phyloP scores from a whole-genome alignment of 805 yeast species.

The Wickerhamomyces bisporus region DNA sequence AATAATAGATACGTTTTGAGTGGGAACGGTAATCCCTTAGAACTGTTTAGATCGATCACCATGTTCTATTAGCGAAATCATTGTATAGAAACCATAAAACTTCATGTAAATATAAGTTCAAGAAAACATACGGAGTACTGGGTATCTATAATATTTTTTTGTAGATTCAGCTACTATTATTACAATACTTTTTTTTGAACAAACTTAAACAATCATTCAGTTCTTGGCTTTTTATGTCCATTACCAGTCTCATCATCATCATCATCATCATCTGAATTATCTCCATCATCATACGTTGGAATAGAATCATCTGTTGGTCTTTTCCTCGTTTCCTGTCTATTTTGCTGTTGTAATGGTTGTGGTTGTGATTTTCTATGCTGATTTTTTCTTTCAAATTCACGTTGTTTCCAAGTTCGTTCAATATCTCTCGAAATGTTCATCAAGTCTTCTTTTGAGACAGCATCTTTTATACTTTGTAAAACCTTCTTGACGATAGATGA shows the following conservation, averaged over 20 bases:
- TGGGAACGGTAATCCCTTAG: slow-evolving; percentile 61
- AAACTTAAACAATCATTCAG: slow-evolving; percentile 5
- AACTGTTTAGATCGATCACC: slow-evolving; percentile 21
- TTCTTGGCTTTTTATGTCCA: slow-evolving; percentile 8
- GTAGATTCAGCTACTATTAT: too few species aligned
- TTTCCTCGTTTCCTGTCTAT: neutral
- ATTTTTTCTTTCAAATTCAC: slow-evolving; percentile 33
- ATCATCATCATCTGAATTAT: slow-evolving; percentile 7
- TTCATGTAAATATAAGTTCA: slow-evolving; percentile 1
- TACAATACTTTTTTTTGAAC: too few species aligned
- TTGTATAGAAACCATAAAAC: neutral
- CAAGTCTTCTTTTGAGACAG: slow-evolving; percentile 77
- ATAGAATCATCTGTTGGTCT: neutral
- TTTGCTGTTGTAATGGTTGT: slow-evolving; percentile 5
- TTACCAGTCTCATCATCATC: slow-evolving; percentile 6
- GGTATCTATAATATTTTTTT: too few species aligned
- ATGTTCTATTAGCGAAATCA: slow-evolving; percentile 13
- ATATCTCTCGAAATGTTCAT: slow-evolving; percentile 52
- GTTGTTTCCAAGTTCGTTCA: slow-evolving; percentile 53
- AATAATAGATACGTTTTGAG: slow-evolving; percentile 48
- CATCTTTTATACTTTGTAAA: slow-evolving; percentile 77
- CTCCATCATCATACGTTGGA: slow-evolving; percentile 4
- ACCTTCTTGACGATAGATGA: slow-evolving; percentile 76
- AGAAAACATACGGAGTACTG: too few species aligned
- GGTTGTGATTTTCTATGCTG: neutral